These are phyloP conservation scores for Trichosanthes truncata DNA, from an alignment of 306 rosid genomes.

Conservation along the genomic window DNA sequence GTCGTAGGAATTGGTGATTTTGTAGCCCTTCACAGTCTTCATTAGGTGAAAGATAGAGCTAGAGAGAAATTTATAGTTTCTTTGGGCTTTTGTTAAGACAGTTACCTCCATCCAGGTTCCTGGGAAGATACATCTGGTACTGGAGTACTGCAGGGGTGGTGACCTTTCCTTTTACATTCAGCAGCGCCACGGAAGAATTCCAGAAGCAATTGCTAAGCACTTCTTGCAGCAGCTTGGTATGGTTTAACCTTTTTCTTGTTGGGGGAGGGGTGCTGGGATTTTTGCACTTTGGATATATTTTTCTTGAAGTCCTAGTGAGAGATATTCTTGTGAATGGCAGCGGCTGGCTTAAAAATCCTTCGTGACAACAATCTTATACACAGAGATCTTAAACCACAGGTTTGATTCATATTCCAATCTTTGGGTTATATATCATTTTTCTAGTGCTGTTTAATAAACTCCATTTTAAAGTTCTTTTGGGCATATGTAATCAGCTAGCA, in stretches of 20 bases:
- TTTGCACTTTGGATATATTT: not conserved
- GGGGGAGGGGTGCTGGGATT: not conserved
- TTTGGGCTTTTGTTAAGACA: not conserved
- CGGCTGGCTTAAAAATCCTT: conserved; percentile 88
- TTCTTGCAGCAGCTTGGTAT: conserved; percentile 95
- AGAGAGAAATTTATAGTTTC: not conserved
- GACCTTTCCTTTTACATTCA: conserved; percentile 85
- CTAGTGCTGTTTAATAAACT: not conserved
- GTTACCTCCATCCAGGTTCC: conserved; percentile 48
- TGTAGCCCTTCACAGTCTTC: not conserved
- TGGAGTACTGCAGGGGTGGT: conserved; percentile 95
- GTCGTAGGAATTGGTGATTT: not conserved
- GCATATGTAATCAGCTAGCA: not conserved
- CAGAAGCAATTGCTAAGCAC: conserved; percentile 76
- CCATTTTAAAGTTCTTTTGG: not conserved
- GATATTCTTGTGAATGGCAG: conserved; percentile 39
- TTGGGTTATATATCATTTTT: not conserved
- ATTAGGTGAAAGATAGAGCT: not conserved
- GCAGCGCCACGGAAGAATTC: conserved; percentile 78
- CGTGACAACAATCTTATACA: conserved; percentile 88
- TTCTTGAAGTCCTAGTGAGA: conserved; percentile 8
- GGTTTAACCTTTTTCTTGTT: conserved; percentile 3
- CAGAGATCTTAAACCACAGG: conserved; percentile 98
- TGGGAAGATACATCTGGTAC: conserved; percentile 89
- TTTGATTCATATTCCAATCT: conserved; percentile 13